Base-by-base conservation (phyloP, 2,329 filamentous ascomycete genomes). In the Colletotrichum spaethianum region DNA sequence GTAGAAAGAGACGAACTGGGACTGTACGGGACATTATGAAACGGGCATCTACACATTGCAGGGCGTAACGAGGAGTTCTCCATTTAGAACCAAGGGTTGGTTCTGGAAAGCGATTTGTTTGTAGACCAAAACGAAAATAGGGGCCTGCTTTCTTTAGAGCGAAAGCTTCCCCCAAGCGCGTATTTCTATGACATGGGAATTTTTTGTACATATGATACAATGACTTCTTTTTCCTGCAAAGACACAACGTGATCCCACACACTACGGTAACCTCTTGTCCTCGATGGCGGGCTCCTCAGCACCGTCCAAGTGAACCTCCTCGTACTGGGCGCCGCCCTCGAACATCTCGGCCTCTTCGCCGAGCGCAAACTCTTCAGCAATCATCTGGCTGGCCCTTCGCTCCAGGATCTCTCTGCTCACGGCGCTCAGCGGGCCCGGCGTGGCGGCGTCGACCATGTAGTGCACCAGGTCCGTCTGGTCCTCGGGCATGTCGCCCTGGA, bases 351-450 rank as follows among this genome's bases (percentile, higher is more conserved):
- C 76, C 42, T 83, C 82, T 4, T 84, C 80, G 11, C 85, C 86
- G 42, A 89, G 77, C 18, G 83, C 82, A 75, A 91, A 86, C 67
- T 85, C 84, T 38, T 81, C 80, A 42, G 84, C 84, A 8, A 79
- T 80, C 63, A 84, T 72, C 78, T 86, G 84, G 63, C 67, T 71
- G 68, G 79, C 79, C 75, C 82, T 83, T 78, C 80, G 80, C 31
- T 80, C 81, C 61, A 84, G 76, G 38, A 86, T 44, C 18, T 11
- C 23, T 46, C 36, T 63, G 33, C 46, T 50, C 4, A 28, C 76
- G 46, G 77, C 55, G 71, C 79, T 83, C 70, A 85, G 67, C 2
- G 80, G 79, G 0, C 83, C 83, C 0, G 82, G 82, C 1, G 83
- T 84, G 20, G 83, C 83, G 64, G 79, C 81, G 73, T 85, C 83